phyloP scores from a whole-genome alignment of 495 filamentous ascomycete species.

The Pseudevernia furfuracea region DNA sequence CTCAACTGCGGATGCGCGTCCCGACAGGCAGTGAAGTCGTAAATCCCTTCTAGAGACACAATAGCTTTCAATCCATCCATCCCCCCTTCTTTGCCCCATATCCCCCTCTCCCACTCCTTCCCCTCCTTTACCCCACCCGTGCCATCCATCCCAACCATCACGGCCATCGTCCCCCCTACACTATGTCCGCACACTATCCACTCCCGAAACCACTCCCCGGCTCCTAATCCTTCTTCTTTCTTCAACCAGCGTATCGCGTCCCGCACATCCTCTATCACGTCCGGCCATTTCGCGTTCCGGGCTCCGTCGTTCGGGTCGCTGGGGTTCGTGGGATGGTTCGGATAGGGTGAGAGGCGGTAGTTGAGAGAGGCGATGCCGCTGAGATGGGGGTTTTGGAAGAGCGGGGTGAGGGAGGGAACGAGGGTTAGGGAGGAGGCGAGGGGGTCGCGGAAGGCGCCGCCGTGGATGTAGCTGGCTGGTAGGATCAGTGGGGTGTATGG shows the following conservation, averaged over 20 bases:
- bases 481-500: constrained; percentile 3
- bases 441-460: constrained; percentile 85
- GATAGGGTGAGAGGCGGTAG: constrained; percentile 74
- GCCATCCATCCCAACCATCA: constrained; percentile 55
- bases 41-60: constrained; percentile 57
- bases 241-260: constrained; percentile 55
- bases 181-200: constrained; percentile 72
- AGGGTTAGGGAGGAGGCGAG: constrained; percentile 41
- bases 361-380: constrained; percentile 64
- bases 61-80: constrained; percentile 45
- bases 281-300: constrained; percentile 54
- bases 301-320: background rate
- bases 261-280: constrained; percentile 64
- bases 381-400: constrained; percentile 38
- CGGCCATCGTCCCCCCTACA: constrained; percentile 65
- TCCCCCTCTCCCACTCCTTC: constrained; percentile 36
- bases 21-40: constrained; percentile 52
- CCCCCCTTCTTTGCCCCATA: constrained; percentile 28
- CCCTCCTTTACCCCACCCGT: constrained; percentile 28
- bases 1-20: constrained; percentile 35
- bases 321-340: constrained; percentile 44
- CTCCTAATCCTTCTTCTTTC: constrained; percentile 41
- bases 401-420: constrained; percentile 41
- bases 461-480: constrained; percentile 63
- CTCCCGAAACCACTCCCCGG: constrained; percentile 25